Base-by-base conservation (phyloP, 1,284 basidiomycete genomes). In the Cryptococcus sp. region DNA sequence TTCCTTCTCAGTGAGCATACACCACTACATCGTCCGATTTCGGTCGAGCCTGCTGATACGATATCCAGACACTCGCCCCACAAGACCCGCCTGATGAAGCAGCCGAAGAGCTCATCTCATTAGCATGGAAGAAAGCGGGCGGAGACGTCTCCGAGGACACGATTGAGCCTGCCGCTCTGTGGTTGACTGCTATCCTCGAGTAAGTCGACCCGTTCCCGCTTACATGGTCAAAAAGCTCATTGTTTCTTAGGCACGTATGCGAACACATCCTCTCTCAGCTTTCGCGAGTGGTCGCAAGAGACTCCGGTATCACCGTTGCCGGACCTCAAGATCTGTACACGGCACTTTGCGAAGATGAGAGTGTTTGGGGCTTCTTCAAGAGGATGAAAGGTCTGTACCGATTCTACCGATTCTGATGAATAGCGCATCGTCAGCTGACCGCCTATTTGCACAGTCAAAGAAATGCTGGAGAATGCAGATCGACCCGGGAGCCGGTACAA, bases 171-270 rank as follows among this genome's bases (percentile, higher is more conserved):
- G 89, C 91, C 23, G 88, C 89, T 17, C 76, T 94, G 47, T 95
- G 93, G 82, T 82, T 93, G 55, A 93, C 92, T 13, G 91, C 91
- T n/a, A 89, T 94, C 62, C 81, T 94, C 45, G 92, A 95, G 92
- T 93, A 74, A 80, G 90, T 59, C 59, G 49, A 3, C 5, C 11
- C 13, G 11, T 31, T 15, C 41, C 47, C n/a, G 44, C 57, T 25
- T 25, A 25, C 55, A 35, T 47, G 40, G 35, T 15, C 38, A 23
- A 10, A 35, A 35, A 13, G 31, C 31, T 35, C 7, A 35, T 35
- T 8, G 13, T 2, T 35, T 35, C 31, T 8, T 35, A 94, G 91
- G 74, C 90, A 92, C 78, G 82, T 78, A 8, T 75, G 72, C 57
- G 78, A 79, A 53, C 73, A 79, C 41, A 62, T 93, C 51, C 81